phyloP scores from a whole-genome alignment of 768 basidiomycete species.

The Sistotremastrum suecicum region DNA sequence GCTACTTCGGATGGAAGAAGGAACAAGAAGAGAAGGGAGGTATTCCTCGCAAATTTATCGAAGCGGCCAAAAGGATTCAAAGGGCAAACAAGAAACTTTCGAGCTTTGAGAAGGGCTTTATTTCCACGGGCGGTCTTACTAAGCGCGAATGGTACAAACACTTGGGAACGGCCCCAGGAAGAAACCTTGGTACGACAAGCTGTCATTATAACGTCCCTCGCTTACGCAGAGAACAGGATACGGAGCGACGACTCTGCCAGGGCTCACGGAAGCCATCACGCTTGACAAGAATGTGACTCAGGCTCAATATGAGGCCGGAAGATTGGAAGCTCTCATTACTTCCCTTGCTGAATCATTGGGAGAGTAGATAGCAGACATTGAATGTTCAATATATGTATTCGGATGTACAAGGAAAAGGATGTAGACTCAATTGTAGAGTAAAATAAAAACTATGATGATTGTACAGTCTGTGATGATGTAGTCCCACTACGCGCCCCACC shows the following conservation, averaged over 20 bases:
- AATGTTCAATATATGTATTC: no score
- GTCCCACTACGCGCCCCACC: no score
- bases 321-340: slow-evolving; percentile 41
- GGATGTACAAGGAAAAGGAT: no score
- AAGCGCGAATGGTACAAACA: slow-evolving; percentile 80
- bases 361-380: not conserved
- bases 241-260: slow-evolving; percentile 76
- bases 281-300: slow-evolving; percentile 50
- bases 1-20: slow-evolving; percentile 12
- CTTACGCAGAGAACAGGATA: slow-evolving; percentile 34
- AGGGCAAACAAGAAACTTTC: slow-evolving; percentile 52
- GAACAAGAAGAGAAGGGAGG: slow-evolving; percentile 12
- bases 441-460: no score
- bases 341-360: slow-evolving; percentile 30
- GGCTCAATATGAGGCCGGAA: slow-evolving; percentile 43
- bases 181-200: slow-evolving; percentile 53
- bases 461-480: no score
- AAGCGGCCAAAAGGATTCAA: slow-evolving; percentile 43
- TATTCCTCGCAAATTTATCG: slow-evolving; percentile 27
- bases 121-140: slow-evolving; percentile 61
- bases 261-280: slow-evolving; percentile 60
- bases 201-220: not conserved
- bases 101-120: slow-evolving; percentile 68
- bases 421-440: no score
- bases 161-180: slow-evolving; percentile 76